Evolutionary conservation across 495 filamentous ascomycete genomes (phyloP), one percentile per base, ranked within the genome.

Genomic region (Tetracladium setigerum): DNA sequence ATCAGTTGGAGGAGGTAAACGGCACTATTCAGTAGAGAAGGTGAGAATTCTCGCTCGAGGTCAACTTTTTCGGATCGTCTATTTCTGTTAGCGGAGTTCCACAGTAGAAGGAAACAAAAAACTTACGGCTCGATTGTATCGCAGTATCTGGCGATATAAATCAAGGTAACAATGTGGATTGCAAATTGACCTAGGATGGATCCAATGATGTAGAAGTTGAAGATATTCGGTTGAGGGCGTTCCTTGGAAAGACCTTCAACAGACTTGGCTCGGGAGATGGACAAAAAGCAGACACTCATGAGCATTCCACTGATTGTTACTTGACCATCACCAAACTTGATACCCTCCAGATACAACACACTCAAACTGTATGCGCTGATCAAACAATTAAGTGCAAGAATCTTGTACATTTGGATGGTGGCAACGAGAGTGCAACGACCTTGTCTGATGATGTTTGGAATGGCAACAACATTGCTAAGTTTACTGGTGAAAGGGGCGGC

Each of bases 321-420:
- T 64, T 99, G 92, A 27, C 91, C 90, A 66, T 99, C 92, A 38
- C 92, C 89, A 57, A 99, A 99, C 68, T 99, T 99, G 73, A 99
- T 99, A 46, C 92, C 92, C 55, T 97, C 92, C 6, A 99, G 72
- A 60, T 99, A 99, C 37, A 99, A 74, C 31, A 99, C 92, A 65
- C 84, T 90, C 57, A 97, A 65, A 69, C 89, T 95, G 78, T 99
- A 99, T 16, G 92, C 92, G 59, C 87, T 95, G 64, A 99, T 99
- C 59, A 99, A 71, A 62, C 92, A 99, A 71, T 99, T 99, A 49
- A 99, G 71, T 16, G 92, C 92, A 44, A 99, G 77, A 58, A 99
- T 99, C 74, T 99, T 99, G 77, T 97, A 99, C 92, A 99, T 99
- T 69, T 99, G 92, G 53, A 99, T 97, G 3, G 94, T 97, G 4